These are phyloP conservation scores for Pseudogymnoascus sp. DNA, from an alignment of 2,329 filamentous ascomycete species.

Conservation along the genomic window DNA sequence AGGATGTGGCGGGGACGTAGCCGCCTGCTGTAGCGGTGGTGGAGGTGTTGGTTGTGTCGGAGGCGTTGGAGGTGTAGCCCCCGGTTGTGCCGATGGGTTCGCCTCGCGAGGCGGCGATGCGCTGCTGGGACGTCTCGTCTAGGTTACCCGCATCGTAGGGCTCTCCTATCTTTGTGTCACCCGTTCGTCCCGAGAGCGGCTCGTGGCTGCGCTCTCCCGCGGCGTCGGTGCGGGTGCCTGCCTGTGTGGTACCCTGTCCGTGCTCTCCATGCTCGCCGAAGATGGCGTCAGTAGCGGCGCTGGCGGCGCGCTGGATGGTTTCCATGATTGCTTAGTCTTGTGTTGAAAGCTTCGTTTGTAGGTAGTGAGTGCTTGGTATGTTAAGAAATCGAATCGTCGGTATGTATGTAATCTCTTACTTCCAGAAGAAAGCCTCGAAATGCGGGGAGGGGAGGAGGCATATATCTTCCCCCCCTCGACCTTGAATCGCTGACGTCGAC, in stretches of 20 bases:
- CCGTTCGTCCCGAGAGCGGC: conserved; percentile 63
- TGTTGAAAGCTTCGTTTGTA: not conserved
- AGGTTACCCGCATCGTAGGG: conserved; percentile 74
- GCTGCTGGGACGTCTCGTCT: not conserved
- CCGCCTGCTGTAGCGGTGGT: conserved; percentile 10
- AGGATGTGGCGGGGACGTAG: conserved; percentile 10
- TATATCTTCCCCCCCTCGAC: not conserved
- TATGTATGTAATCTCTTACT: not conserved
- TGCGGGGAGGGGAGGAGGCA: not conserved
- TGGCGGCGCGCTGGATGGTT: not conserved
- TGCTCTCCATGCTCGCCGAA: not conserved
- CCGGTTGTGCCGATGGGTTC: conserved; percentile 11
- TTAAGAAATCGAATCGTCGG: not conserved
- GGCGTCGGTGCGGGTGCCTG: not conserved
- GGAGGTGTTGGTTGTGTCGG: conserved; percentile 20
- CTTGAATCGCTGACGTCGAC: not conserved
- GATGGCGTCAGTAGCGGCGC: not conserved
- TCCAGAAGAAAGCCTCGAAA: not conserved
- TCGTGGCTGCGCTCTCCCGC: conserved; percentile 35
- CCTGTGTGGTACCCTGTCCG: not conserved
- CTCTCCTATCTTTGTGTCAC: conserved; percentile 58
- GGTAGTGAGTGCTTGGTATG: not conserved
- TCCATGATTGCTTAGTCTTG: not conserved
- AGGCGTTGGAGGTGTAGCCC: conserved; percentile 13
- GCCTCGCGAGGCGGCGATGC: not conserved